Evolutionary conservation across 108 stramenopile genomes (phyloP).

Genomic region (Mayamaea pseudoterrestris): DNA sequence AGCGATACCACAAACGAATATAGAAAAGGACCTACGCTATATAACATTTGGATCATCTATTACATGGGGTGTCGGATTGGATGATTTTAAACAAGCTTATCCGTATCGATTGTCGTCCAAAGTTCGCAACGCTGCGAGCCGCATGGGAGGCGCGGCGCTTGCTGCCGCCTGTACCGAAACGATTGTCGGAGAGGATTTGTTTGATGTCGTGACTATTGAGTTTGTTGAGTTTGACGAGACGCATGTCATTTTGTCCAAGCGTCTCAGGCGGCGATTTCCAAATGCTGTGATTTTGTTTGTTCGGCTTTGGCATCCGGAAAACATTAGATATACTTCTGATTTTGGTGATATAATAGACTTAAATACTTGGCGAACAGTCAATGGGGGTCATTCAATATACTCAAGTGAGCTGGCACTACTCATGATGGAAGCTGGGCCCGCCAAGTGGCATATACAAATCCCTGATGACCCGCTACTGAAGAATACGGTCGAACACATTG

Average conservation of each 20-base stretch:
- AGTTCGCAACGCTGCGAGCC: constrained; percentile 7
- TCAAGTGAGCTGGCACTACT: background rate
- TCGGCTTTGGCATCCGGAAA: constrained; percentile 18
- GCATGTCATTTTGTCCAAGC: constrained; percentile 7
- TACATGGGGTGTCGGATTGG: constrained; percentile 11
- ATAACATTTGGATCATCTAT: background rate
- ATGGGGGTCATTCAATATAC: background rate
- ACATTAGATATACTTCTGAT: background rate
- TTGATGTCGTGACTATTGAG: constrained; percentile 29
- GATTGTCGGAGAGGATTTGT: constrained; percentile 18
- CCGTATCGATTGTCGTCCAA: constrained; percentile 11
- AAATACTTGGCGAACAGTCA: background rate
- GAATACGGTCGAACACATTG: background rate
- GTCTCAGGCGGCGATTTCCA: constrained; percentile 27
- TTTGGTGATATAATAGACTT: background rate
- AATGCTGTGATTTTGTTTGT: constrained; percentile 18
- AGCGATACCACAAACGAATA: too few relatives aligned
- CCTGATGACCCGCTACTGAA: background rate
- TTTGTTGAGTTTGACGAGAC: constrained; percentile 3
- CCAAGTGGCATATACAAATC: background rate
- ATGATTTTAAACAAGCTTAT: constrained; percentile 10
- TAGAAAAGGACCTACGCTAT: background rate
- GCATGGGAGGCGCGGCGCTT: constrained; percentile 11
- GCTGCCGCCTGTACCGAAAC: constrained; percentile 28
- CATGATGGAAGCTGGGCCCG: background rate